Evolutionary conservation across 352 stramenopile genomes (phyloP), one percentile per base, ranked within the genome.

Genomic region (Globisporangium sylvaticum): DNA sequence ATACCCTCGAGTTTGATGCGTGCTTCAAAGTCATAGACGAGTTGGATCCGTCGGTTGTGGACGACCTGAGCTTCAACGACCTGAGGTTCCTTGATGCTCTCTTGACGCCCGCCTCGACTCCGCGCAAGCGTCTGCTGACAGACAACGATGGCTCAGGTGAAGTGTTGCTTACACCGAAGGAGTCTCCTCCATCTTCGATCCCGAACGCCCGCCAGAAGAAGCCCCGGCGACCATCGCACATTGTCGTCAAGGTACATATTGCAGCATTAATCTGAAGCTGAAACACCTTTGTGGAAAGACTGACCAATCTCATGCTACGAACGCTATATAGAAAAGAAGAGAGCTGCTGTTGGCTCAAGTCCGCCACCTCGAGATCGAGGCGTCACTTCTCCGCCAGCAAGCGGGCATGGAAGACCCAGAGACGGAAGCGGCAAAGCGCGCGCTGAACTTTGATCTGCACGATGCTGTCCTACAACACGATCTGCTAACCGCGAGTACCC

Each of bases 311-410:
- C 34, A 42, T 42, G 34, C 4, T 27, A 6, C 20, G 15, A 14
- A 14, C 1, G 10, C 18, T 52, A 9, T 22, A 24, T 27, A 53
- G 48, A 32, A 60, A 31, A 24, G 15, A 20, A 66, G 58, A 31
- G 61, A 59, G 32, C 44, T 60, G 18, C 50, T 66, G 15, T 34
- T 54, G 15, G 50, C 57, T 4, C 29, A 66, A 20, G 20, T 66
- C 0, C 48, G 32, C 1, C n/a, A 66, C 24, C 48, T 66, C 29
- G 61, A 66, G n/a, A 32, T 52, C 3, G 48, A 34, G 4, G 61
- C 46, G 20, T 32, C 61, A 25, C 32, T 66, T 22, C 22, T 66
- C 9, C 46, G 15, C 14, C 50, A 60, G 18, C 32, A 60, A 52
- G 8, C 29, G 4, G 61, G 61, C 0, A 15, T 50, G n/a, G 61